phyloP scores from a whole-genome alignment of 2,329 filamentous ascomycete genomes.

The Alternaria burnsii region DNA sequence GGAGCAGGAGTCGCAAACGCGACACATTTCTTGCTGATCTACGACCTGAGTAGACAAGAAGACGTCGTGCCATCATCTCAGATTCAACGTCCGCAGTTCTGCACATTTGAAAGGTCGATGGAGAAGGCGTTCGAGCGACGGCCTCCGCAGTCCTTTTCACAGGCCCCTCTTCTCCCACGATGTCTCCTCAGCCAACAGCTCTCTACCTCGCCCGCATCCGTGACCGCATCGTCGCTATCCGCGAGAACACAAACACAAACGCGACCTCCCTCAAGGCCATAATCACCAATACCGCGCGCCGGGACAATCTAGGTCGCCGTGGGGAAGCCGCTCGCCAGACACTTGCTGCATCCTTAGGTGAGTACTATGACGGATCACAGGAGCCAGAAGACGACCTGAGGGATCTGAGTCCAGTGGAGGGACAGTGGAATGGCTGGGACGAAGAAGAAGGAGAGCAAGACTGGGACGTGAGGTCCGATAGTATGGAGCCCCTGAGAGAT shows the following conservation, averaged over 20 bases:
- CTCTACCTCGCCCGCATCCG: neutral
- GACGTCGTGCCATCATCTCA: neutral
- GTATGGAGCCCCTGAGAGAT: neutral
- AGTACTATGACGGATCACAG: neutral
- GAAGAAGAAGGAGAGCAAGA: neutral
- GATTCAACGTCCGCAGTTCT: neutral
- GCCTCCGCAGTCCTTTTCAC: neutral
- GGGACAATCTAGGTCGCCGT: neutral
- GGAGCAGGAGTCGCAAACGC: neutral
- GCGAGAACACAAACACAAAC: neutral
- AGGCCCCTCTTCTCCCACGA: neutral
- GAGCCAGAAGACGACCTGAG: neutral
- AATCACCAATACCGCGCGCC: neutral
- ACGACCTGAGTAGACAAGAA: neutral
- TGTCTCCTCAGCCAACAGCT: constrained; percentile 1
- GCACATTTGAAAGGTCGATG: neutral
- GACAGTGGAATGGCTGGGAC: neutral
- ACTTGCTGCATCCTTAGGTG: neutral
- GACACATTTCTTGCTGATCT: neutral
- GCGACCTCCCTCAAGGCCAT: neutral
- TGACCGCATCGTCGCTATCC: constrained; percentile 9
- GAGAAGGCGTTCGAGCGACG: neutral
- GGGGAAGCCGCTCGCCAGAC: neutral
- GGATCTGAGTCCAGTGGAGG: neutral
- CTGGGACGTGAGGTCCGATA: neutral